A percentile compares a stretch with the other conserved stretches of the same genome.
phyloP scores from a whole-genome alignment of 352 stramenopile genomes.

The Globisporangium middletonii region DNA sequence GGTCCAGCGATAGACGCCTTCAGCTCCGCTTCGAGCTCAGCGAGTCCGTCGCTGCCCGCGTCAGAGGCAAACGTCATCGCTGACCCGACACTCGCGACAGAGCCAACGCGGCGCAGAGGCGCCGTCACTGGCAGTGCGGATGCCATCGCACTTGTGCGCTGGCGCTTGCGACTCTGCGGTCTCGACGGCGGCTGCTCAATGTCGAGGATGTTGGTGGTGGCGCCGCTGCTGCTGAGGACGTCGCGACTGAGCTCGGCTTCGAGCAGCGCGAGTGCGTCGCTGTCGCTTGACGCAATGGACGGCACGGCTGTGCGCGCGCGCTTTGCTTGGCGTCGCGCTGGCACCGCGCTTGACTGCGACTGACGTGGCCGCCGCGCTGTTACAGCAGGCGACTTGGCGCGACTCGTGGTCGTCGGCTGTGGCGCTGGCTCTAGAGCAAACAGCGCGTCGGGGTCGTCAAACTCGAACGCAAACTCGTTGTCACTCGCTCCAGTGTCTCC shows the following conservation, averaged over 20 bases:
- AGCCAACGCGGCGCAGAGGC: background rate
- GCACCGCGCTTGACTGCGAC: background rate
- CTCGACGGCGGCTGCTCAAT: background rate
- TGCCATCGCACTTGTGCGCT: background rate
- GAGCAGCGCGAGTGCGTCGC: conserved; percentile 35
- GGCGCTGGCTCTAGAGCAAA: background rate
- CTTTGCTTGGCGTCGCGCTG: background rate
- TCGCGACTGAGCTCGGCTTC: conserved; percentile 33
- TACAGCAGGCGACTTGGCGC: too few species aligned
- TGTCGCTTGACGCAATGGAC: conserved; percentile 23
- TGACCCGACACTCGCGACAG: conserved; percentile 3
- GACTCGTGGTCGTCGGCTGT: too few species aligned
- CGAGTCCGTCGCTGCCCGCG: conserved; percentile 16
- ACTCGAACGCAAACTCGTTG: conserved; percentile 3
- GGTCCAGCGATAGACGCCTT: background rate
- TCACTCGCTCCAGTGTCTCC: background rate
- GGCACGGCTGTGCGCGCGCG: conserved; percentile 1
- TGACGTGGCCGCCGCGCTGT: background rate
- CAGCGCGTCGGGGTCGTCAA: background rate
- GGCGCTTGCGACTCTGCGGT: background rate
- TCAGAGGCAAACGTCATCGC: background rate
- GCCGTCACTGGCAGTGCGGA: background rate
- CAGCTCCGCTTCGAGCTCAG: conserved; percentile 30
- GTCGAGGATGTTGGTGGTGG: background rate
- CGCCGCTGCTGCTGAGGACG: background rate